Conservation (phyloP, 176 grass and related monocot species). For the Elaeis guineensis region DNA sequence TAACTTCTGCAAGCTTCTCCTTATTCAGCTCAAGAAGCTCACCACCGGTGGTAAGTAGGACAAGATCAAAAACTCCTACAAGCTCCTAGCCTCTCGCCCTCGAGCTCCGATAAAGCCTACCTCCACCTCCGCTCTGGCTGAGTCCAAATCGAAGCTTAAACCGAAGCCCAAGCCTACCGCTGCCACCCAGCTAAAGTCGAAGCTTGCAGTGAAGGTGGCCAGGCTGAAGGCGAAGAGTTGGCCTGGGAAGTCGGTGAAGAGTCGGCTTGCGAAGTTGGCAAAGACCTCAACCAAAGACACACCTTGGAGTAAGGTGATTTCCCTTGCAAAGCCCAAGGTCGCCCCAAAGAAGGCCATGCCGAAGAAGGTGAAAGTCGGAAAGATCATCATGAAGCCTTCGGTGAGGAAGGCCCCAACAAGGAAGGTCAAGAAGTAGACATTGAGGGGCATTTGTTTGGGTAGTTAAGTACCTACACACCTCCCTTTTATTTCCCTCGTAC, state of each 20-base stretch:
- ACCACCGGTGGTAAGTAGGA: conserved; percentile 36
- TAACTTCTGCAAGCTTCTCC: conserved; percentile 61
- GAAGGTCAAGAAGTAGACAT: conserved; percentile 72
- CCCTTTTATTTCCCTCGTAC: too few relatives aligned
- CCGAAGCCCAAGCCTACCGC: conserved; percentile 20
- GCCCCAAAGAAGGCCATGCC: conserved; percentile 11
- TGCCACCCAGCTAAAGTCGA: too few relatives aligned
- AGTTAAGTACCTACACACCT: too few relatives aligned
- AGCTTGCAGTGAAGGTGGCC: neutral
- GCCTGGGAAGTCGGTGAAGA: too few relatives aligned
- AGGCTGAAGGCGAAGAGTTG: conserved; percentile 20
- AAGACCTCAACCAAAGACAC: conserved; percentile 26
- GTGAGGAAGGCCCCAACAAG: conserved; percentile 28
- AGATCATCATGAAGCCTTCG: conserved; percentile 15
- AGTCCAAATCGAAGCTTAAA: neutral
- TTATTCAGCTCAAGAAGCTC: conserved; percentile 58
- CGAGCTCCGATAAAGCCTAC: neutral
- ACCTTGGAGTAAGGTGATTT: conserved; percentile 18
- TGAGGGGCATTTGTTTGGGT: too few relatives aligned
- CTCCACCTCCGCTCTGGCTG: neutral
- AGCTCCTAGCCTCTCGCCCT: conserved; percentile 17
- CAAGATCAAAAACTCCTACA: conserved; percentile 77
- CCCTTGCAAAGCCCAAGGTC: conserved; percentile 11
- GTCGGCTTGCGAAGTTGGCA: conserved; percentile 21
- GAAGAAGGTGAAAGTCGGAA: conserved; percentile 21